These are phyloP conservation scores for Candida tallmaniae DNA, from an alignment of 805 yeast species.

Conservation along the genomic window DNA sequence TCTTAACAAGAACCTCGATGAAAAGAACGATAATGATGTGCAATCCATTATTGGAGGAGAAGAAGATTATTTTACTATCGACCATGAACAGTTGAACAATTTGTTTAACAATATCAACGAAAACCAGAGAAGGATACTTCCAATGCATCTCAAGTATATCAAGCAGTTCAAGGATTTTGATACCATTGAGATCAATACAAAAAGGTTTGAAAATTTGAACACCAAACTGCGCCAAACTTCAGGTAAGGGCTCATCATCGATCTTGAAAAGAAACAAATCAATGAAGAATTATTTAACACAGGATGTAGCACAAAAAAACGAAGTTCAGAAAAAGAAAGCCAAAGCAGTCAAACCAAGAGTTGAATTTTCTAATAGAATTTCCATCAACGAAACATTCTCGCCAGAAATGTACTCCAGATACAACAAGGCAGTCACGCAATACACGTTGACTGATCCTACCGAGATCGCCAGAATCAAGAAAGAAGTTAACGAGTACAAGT, in stretches of 20 bases:
- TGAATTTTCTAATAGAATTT: slow-evolving; percentile 43
- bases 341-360: slow-evolving; percentile 19
- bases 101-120: slow-evolving; percentile 21
- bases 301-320: too few species aligned
- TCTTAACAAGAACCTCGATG: slow-evolving; percentile 5
- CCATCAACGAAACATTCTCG: slow-evolving; percentile 50
- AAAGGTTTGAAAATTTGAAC: slow-evolving; percentile 26
- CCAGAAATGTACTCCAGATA: slow-evolving; percentile 50
- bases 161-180: slow-evolving; percentile 34
- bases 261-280: slow-evolving; percentile 8
- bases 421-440: slow-evolving; percentile 49
- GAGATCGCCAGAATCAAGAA: slow-evolving; percentile 53
- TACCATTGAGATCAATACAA: slow-evolving; percentile 24
- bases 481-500: slow-evolving; percentile 63
- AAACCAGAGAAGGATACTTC: slow-evolving; percentile 21
- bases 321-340: background rate
- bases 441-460: slow-evolving; percentile 45
- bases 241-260: slow-evolving; percentile 9
- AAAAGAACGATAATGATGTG: slow-evolving; percentile 1
- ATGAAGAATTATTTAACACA: too few species aligned
- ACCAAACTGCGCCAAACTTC: slow-evolving; percentile 2
- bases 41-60: slow-evolving; percentile 6
- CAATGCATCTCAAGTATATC: slow-evolving; percentile 30
- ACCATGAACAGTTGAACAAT: slow-evolving; percentile 21
- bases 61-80: slow-evolving; percentile 17